Evolutionary conservation across 345 rosid genomes (phyloP), one percentile per base, ranked within the genome.

Genomic region (Excoecaria cochinchinensis): DNA sequence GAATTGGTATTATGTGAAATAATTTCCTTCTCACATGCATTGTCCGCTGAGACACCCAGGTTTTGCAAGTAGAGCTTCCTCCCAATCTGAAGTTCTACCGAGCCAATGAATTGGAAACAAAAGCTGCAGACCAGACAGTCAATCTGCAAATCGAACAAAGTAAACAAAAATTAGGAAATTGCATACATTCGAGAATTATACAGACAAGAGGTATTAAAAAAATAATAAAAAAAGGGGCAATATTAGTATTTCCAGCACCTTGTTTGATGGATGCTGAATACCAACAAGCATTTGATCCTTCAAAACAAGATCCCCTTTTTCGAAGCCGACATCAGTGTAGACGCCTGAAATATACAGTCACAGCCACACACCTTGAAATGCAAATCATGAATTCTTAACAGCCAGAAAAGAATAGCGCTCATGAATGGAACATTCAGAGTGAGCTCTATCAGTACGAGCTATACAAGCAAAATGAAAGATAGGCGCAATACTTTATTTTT

Each of bases 91-190:
- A 83, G 89, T 55, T 95, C 97, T 50, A 92, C 76, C 9, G 97
- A 90, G 16, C 97, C 97, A 48, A 95, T 79, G 72, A 91, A 95
- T 76, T 76, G 82, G 84, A 91, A 95, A 80, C 99, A 95, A 77
- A 80, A 90, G 80, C 97, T 88, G 64, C 99, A 95, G 47, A 92
- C 97, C 40, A 91, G 83, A 86, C 99, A 95, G 70, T 95, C 97
- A 73, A 95, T 78, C 98, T 94, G 90, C 57, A 74, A 64, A 25
- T 1, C 16, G 24, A 8, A 46, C 75, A 74, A 65, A 71, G 31
- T 44, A 67, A 74, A 72, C 48, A 22, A 48, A 78, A 10, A 46
- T 21, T 24, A 9, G 17, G 52, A 71, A 67, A 11, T 58, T 66
- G 19, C 58, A 68, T 40, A n/a, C 62, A 17, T 38, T 50, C 40